Base-by-base conservation (phyloP, 352 stramenopile species). In the Peronospora destructor region DNA sequence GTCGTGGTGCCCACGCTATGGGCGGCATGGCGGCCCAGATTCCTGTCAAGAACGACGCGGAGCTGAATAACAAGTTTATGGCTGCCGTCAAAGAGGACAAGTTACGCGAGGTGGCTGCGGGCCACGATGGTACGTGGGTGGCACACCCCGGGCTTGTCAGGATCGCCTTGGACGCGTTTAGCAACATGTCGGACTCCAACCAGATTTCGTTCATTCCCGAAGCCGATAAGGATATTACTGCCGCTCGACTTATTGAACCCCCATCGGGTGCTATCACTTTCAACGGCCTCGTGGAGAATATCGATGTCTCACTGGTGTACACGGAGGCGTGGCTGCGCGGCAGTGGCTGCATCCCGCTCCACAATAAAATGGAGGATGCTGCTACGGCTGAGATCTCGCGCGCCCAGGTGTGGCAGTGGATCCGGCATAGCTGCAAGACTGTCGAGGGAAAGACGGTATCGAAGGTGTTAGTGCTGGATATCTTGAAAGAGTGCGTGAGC, bases 1-100 rank as follows among this genome's bases (percentile, higher is more conserved):
- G 89, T 53, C 87, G 95, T 47, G 94, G 95, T 9, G 94, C 91
- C 0, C 94, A 97, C 60, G 93, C 93, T 13, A 98, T 98, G 92
- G 94, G 94, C 33, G 95, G 95, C 46, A 98, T 98, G 95, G 91
- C 90, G n/a, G 94, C 94, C 6, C 84, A 97, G 58, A 98, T 98
- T 60, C 94, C 94, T 0, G 89, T 97, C 47, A 96, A 96, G 74
- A 86, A 96, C 57, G 87, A 97, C 65, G 68, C 75, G 9, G 73
- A 76, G 25, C 71, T 88, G 13, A 97, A 97, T 65, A 83, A 85
- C 45, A 81, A 87, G 49, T 87, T 94, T 45, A 89, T 97, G 84
- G 59, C 77, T 6, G 84, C 79, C 16, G 90, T 97, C 17, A 78
- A 72, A 16, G 74, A 95, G 41, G 91, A 97, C 68, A 97, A 97